Percentiles rank a stretch among this genome's conserved stretches.
These are phyloP conservation scores for Blastosporella zonata DNA, from an alignment of 1,284 basidiomycete species.

Conservation along the genomic window DNA sequence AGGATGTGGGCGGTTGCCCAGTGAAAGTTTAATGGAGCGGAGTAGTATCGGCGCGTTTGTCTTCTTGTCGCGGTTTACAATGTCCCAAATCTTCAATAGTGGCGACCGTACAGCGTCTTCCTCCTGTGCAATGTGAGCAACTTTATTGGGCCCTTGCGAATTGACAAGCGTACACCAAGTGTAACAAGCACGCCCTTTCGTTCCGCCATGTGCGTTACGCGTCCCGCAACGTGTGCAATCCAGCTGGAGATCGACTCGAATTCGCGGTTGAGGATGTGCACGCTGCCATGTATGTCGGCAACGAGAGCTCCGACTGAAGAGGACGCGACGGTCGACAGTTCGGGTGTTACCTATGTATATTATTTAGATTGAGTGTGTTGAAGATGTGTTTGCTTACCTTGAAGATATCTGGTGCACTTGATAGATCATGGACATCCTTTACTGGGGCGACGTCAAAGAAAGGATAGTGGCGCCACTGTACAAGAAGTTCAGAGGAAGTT, in stretches of 20 bases:
- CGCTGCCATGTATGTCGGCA: constrained; percentile 79
- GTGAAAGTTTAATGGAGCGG: constrained; percentile 76
- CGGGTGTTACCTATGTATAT: constrained; percentile 53
- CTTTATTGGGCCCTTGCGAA: constrained; percentile 1
- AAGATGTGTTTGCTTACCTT: constrained; percentile 44
- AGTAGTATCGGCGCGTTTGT: constrained; percentile 66
- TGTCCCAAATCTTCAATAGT: constrained; percentile 87
- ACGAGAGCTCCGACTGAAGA: constrained; percentile 66
- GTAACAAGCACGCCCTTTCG: constrained; percentile 77
- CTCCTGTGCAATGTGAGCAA: constrained; percentile 50
- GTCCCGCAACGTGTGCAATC: constrained; percentile 72
- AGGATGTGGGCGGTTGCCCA: constrained; percentile 77
- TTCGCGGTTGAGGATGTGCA: constrained; percentile 73
- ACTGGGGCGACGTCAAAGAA: constrained; percentile 78
- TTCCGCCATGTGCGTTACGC: constrained; percentile 85
- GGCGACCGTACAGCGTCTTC: constrained; percentile 75
- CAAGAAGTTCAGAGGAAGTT: not conserved
- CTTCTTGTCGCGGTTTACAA: constrained; percentile 74
- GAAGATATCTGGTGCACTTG: constrained; percentile 73
- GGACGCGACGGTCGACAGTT: constrained; percentile 66
- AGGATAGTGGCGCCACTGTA: constrained; percentile 80
- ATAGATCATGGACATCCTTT: constrained; percentile 78
- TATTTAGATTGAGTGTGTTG: not conserved
- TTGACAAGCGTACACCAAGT: constrained; percentile 65
- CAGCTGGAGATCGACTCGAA: constrained; percentile 75